Evolutionary conservation across 805 yeast genomes (phyloP).

Genomic region (Kluyveromyces siamensis): DNA sequence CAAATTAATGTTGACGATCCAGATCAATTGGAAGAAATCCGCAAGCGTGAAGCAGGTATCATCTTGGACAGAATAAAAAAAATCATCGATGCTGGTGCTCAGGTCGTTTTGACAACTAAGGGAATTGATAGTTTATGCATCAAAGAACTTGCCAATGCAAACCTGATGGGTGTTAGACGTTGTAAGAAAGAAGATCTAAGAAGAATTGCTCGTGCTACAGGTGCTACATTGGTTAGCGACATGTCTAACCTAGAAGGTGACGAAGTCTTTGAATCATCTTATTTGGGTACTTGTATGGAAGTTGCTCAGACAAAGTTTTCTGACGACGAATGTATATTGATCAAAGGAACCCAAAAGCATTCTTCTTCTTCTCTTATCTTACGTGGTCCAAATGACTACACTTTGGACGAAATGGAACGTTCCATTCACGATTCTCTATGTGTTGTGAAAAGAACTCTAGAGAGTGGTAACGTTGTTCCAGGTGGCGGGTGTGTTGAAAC

Average conservation of each 20-base stretch:
- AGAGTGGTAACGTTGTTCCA: conserved; percentile 89
- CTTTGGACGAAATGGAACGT: conserved; percentile 97
- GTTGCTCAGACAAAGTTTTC: conserved; percentile 85
- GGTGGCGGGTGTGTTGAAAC: conserved; percentile 99
- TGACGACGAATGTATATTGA: conserved; percentile 93
- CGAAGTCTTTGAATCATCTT: conserved; percentile 77
- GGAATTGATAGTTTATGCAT: conserved; percentile 91
- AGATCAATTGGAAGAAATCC: conserved; percentile 86
- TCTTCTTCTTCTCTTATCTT: conserved; percentile 85
- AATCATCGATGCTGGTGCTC: conserved; percentile 82
- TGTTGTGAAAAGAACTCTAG: conserved; percentile 92
- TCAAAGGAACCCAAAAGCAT: conserved; percentile 84
- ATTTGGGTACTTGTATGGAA: conserved; percentile 82
- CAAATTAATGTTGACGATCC: conserved; percentile 96
- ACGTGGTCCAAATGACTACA: conserved; percentile 93
- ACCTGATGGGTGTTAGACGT: conserved; percentile 92
- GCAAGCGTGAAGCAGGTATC: conserved; percentile 82
- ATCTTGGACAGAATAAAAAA: conserved; percentile 74
- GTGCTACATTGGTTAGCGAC: conserved; percentile 81
- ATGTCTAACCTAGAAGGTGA: conserved; percentile 95
- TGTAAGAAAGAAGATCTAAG: conserved; percentile 94
- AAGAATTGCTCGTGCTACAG: conserved; percentile 96
- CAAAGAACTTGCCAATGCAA: conserved; percentile 84
- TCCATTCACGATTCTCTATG: conserved; percentile 89
- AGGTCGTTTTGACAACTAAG: conserved; percentile 85